Percentiles rank a stretch among this genome's conserved stretches.
Evolutionary conservation across 163 green algal species (phyloP).

Genomic region (Coccomyxa subellipsoidea): DNA sequence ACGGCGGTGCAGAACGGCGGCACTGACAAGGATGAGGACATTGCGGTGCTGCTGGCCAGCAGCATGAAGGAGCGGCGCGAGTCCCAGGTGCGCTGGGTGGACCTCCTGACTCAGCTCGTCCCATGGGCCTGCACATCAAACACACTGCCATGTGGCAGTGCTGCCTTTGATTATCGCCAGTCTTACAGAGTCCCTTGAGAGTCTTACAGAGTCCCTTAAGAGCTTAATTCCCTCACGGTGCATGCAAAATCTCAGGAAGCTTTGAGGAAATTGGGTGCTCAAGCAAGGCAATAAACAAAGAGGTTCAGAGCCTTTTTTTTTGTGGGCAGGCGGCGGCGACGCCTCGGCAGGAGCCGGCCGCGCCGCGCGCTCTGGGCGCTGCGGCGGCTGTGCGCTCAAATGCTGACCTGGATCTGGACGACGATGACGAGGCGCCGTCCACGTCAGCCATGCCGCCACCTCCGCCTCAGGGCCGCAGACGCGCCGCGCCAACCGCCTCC

Average conservation of each 20-base stretch:
- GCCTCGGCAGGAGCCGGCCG: not conserved
- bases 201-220: no score
- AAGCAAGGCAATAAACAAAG: no score
- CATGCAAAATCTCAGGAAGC: not conserved
- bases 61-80: not conserved
- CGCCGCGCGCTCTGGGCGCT: not conserved
- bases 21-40: not conserved
- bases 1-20: no score
- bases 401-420: not conserved
- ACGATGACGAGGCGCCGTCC: not conserved
- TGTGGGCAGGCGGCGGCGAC: not conserved
- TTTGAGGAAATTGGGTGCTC: not conserved
- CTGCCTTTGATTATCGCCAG: not conserved
- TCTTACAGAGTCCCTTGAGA: not conserved
- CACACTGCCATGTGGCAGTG: not conserved
- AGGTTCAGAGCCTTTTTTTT: no score
- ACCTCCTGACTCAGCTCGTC: not conserved
- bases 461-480: not conserved
- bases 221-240: no score
- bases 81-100: not conserved
- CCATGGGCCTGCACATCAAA: not conserved
- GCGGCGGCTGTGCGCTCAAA: not conserved
- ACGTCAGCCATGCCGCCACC: not conserved
- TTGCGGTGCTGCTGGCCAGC: not conserved
- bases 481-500: not conserved